phyloP scores from a whole-genome alignment of 2,329 filamentous ascomycete genomes.

The Clarireedia hainanense region DNA sequence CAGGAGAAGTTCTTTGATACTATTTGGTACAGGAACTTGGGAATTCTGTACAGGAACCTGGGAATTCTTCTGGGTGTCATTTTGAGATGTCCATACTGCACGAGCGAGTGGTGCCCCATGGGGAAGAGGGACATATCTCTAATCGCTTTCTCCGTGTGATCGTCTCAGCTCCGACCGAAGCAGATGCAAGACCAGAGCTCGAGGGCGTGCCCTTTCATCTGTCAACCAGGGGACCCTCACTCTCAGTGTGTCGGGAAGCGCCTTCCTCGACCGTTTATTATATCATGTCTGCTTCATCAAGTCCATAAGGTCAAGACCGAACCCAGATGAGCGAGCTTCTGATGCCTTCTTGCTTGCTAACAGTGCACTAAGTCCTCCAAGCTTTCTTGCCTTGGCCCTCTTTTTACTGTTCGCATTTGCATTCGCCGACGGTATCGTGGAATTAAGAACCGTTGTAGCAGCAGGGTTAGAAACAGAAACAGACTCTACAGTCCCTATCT shows the following conservation, averaged over 20 bases:
- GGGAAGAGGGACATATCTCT: no score
- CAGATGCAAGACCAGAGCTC: no score
- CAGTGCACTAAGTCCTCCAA: constrained; percentile 55
- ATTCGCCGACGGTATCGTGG: constrained; percentile 36
- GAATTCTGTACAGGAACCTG: not conserved
- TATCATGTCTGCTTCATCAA: constrained; percentile 31
- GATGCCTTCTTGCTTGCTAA: constrained; percentile 33
- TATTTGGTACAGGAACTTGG: not conserved
- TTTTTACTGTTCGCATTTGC: constrained; percentile 57
- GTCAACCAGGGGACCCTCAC: no score
- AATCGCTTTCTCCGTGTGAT: no score
- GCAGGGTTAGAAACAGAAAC: not conserved
- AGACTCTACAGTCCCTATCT: not conserved
- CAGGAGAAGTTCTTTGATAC: not conserved
- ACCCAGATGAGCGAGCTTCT: constrained; percentile 15
- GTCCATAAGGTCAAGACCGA: constrained; percentile 32
- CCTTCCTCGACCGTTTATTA: not conserved
- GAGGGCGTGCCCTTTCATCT: no score
- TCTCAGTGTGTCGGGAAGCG: no score
- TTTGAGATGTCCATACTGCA: no score
- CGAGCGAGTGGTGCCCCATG: no score
- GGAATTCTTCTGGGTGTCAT: not conserved
- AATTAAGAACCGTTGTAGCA: constrained; percentile 10
- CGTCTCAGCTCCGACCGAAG: no score
- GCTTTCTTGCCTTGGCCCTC: constrained; percentile 55